These are phyloP conservation scores for Pharnaceum exiguum DNA, from an alignment of 148 eudicot species.

Conservation along the genomic window DNA sequence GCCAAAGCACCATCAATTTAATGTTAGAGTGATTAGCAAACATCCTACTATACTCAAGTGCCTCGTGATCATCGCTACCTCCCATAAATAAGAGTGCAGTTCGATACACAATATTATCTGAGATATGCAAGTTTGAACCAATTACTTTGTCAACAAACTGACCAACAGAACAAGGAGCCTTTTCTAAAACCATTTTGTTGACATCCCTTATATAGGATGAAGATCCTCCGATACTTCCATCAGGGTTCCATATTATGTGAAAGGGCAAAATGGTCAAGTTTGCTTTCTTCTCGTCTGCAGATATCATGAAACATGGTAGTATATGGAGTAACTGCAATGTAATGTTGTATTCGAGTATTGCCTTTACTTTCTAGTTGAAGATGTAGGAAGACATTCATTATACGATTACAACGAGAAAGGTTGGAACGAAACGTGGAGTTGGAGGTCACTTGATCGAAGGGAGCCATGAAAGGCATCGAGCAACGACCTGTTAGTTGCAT, in stretches of 20 bases:
- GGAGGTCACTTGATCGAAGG: conserved; percentile 16
- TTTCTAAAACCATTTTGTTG: no score
- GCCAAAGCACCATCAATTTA: no score
- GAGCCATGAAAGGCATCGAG: conserved; percentile 14
- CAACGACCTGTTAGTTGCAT: conserved; percentile 20
- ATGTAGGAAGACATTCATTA: conserved; percentile 6
- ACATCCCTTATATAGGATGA: no score
- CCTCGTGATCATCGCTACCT: no score
- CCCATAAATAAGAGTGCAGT: no score
- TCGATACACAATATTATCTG: no score
- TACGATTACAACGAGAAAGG: conserved; percentile 15
- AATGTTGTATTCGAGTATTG: conserved; percentile 11
- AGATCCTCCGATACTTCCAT: background rate
- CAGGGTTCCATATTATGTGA: conserved; percentile 3
- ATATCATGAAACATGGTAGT: conserved; percentile 21
- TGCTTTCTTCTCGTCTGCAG: conserved; percentile 6
- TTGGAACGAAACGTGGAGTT: conserved; percentile 11
- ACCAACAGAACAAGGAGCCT: no score
- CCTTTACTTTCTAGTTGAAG: conserved; percentile 9
- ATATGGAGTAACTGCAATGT: conserved; percentile 12
- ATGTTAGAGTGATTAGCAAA: no score
- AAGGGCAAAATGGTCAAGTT: conserved; percentile 10
- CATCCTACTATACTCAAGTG: no score
- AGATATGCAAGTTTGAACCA: no score
- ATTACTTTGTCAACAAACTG: no score